Conservation (phyloP, 805 yeast genomes). For the Wickerhamiella sergipiensis region DNA sequence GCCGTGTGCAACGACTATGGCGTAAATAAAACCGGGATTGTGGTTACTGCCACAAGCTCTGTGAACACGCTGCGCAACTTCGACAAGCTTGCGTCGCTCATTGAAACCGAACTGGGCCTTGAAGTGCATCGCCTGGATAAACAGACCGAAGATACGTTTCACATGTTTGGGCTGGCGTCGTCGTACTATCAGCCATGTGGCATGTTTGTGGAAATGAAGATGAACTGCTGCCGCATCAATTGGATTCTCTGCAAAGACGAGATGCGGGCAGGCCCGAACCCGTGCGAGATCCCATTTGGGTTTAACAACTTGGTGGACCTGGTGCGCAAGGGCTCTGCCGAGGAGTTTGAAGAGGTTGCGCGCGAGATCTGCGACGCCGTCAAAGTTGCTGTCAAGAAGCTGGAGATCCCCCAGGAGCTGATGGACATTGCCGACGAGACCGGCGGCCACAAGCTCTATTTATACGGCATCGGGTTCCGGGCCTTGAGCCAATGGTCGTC, state of each 20-base stretch:
- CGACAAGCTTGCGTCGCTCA: not conserved
- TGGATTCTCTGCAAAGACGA: constrained; percentile 37
- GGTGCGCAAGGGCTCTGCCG: constrained; percentile 19
- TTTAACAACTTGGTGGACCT: constrained; percentile 54
- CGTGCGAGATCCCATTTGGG: constrained; percentile 60
- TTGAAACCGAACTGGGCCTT: not conserved
- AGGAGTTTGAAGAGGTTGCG: constrained; percentile 22
- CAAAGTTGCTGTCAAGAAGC: constrained; percentile 35
- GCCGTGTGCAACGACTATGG: constrained; percentile 64
- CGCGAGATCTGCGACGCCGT: constrained; percentile 42
- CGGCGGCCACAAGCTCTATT: constrained; percentile 50
- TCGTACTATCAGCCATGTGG: constrained; percentile 56
- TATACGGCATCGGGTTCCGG: constrained; percentile 65
- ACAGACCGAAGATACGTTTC: constrained; percentile 25
- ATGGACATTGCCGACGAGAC: constrained; percentile 36
- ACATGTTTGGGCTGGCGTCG: constrained; percentile 63
- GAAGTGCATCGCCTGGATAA: not conserved
- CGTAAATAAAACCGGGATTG: constrained; percentile 43
- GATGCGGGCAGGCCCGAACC: constrained; percentile 28
- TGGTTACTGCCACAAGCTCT: constrained; percentile 44
- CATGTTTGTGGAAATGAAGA: constrained; percentile 59
- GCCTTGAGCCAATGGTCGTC: constrained; percentile 37
- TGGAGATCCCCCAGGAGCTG: constrained; percentile 40
- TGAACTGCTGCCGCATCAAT: constrained; percentile 54
- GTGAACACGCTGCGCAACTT: not conserved